Percentiles rank a stretch among this genome's conserved stretches.
Evolutionary conservation across 2,329 filamentous ascomycete species (phyloP).

Genomic region (Arthrobotrys entomopaga): DNA sequence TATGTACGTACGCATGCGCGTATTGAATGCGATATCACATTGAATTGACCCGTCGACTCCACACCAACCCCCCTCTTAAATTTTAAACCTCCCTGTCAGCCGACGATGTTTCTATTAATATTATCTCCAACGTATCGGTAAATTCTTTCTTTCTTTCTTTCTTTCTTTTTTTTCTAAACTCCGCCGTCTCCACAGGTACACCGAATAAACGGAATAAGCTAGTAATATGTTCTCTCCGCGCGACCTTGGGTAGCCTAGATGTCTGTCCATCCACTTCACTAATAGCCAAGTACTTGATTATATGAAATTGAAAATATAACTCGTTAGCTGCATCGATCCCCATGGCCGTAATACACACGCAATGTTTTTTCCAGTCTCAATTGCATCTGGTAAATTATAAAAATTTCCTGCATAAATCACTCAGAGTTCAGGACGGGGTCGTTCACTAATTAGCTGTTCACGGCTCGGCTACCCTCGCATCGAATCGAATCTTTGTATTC

Average conservation of each 20-base stretch:
- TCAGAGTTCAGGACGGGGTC: conserved; percentile 10
- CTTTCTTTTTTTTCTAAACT: neutral
- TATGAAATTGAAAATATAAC: conserved; percentile 21
- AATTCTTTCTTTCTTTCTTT: no score
- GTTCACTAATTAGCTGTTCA: neutral
- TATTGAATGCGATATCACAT: conserved; percentile 45
- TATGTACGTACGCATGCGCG: neutral
- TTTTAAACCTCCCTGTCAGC: conserved; percentile 19
- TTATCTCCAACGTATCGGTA: neutral
- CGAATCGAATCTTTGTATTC: conserved; percentile 4
- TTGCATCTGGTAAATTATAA: conserved; percentile 26
- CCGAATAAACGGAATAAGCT: conserved; percentile 8
- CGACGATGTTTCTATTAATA: conserved; percentile 41
- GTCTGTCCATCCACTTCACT: conserved; percentile 29
- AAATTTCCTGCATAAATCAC: conserved; percentile 53
- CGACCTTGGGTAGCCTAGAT: neutral
- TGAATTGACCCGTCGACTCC: conserved; percentile 20
- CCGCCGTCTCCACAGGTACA: neutral
- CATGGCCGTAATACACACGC: conserved; percentile 10
- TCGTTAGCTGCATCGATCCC: conserved; percentile 34
- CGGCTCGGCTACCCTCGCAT: conserved; percentile 1
- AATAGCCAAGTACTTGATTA: no score
- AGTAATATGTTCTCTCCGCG: neutral
- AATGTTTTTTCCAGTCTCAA: conserved; percentile 27
- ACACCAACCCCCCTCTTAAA: conserved; percentile 9